Evolutionary conservation across 164 flowering plant species (phyloP), one percentile per base, ranked within the genome.

Genomic region (Saururus chinensis): DNA sequence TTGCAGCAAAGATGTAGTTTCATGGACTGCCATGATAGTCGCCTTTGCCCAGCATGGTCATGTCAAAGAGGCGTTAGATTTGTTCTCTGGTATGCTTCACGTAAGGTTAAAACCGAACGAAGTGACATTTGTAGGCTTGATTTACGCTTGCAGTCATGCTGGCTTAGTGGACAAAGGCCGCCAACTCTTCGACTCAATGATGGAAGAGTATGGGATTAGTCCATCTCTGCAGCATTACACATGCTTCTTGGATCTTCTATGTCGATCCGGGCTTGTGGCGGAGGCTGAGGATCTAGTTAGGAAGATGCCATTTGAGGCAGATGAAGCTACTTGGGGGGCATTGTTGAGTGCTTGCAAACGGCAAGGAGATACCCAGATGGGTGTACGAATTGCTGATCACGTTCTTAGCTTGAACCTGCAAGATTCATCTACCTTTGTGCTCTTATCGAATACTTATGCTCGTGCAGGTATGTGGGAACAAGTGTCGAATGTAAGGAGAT

Each of bases 21-120:
- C 96, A 55, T 89, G 96, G 96, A 89, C 98, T 49, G 84, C 90
- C 0, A 79, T 92, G n/a, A 87, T 92, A 25, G 89, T 89, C 53
- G 98, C 96, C 30, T 60, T 67, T 21, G 96, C 96, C 60, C 96
- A 87, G 57, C 96, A 89, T 66, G 98, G 96, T n/a, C 74, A 35
- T 71, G 95, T 85, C 5, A 59, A 70, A 66, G 87, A 84, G 66
- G 89, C 96, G 60, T 70, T 89, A 57, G 64, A 64, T 20, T 62
- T 87, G 40, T 87, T 84, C 69, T 80, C 82, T 63, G 71, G 78
- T 60, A 87, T 89, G 98, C 63, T 82, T 70, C 63, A 42, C 7
- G 68, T 70, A 53, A 85, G 91, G 63, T 45, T 82, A 30, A 75
- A 75, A 64, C 98, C 96, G 16, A 92, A 92, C 69, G 89, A 82